Conservation (phyloP, 2,329 filamentous ascomycete genomes). For the Thelonectria blattea region DNA sequence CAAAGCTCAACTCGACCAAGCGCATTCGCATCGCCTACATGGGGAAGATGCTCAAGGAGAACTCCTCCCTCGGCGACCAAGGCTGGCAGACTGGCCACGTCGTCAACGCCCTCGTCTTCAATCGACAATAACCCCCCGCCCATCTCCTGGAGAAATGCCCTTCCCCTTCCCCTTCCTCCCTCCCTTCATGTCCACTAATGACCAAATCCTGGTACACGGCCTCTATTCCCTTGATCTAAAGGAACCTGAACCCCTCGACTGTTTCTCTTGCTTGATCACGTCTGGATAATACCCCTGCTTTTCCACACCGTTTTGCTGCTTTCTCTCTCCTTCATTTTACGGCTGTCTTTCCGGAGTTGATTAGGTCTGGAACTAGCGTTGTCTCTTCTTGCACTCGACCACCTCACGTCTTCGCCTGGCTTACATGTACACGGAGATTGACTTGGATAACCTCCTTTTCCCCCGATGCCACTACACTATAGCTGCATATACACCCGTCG, state of each 20-base stretch:
- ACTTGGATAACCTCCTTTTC: conserved; percentile 7
- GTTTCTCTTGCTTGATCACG: conserved; percentile 18
- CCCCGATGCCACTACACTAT: neutral
- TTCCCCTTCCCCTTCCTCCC: neutral
- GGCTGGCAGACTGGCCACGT: conserved; percentile 79
- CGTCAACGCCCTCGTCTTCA: conserved; percentile 76
- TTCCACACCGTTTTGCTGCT: conserved; percentile 10
- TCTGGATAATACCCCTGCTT: conserved; percentile 40
- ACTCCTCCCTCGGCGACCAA: conserved; percentile 67
- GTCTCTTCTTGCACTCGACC: conserved; percentile 4
- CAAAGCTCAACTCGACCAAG: conserved; percentile 62
- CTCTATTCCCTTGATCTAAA: neutral
- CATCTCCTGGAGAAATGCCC: neutral
- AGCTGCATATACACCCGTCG: conserved; percentile 4
- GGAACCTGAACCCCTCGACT: conserved; percentile 10
- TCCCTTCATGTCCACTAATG: neutral
- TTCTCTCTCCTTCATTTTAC: conserved; percentile 8
- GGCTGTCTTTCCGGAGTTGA: conserved; percentile 14
- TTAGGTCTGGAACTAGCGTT: conserved; percentile 16
- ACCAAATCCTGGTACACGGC: neutral
- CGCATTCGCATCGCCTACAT: conserved; percentile 78
- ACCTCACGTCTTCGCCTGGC: neutral
- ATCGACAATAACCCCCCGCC: conserved; percentile 43
- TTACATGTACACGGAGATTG: conserved; percentile 11
- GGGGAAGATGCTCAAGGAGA: conserved; percentile 79